phyloP scores from a whole-genome alignment of 1,139 yeast species.

The Geotrichum restrictum region DNA sequence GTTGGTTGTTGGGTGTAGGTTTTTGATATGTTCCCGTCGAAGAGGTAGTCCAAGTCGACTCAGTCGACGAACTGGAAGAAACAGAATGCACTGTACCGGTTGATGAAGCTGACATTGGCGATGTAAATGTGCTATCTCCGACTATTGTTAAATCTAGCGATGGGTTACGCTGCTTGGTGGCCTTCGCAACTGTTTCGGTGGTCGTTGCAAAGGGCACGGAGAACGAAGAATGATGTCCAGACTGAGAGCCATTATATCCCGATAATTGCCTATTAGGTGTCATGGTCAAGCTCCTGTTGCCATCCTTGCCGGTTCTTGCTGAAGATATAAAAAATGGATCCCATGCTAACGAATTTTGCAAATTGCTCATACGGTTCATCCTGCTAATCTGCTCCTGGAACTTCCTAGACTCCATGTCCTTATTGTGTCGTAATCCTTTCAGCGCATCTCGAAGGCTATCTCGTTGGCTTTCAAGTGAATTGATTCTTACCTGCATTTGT shows the following conservation, averaged over 20 bases:
- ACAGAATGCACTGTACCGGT: slow-evolving; percentile 3
- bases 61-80: slow-evolving; percentile 1
- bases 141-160: slow-evolving; percentile 2
- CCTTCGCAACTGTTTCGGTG: background rate
- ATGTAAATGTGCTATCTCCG: background rate
- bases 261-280: no score
- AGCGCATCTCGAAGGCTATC: slow-evolving; percentile 57
- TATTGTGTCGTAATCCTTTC: slow-evolving; percentile 38
- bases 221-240: background rate
- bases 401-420: slow-evolving; percentile 37
- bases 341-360: slow-evolving; percentile 4
- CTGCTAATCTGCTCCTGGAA: slow-evolving; percentile 34
- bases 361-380: slow-evolving; percentile 17
- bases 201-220: no score
- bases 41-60: slow-evolving; percentile 4
- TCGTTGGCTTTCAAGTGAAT: slow-evolving; percentile 47
- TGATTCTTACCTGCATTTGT: slow-evolving; percentile 27
- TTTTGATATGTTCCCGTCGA: slow-evolving; percentile 2
- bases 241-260: no score
- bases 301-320: background rate
- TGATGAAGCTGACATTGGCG: slow-evolving; percentile 7
- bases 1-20: background rate
- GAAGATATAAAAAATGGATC: slow-evolving; percentile 4
- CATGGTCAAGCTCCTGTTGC: background rate
- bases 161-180: background rate